phyloP scores from a whole-genome alignment of 768 basidiomycete genomes.

The Psilocybe subaeruginosa region DNA sequence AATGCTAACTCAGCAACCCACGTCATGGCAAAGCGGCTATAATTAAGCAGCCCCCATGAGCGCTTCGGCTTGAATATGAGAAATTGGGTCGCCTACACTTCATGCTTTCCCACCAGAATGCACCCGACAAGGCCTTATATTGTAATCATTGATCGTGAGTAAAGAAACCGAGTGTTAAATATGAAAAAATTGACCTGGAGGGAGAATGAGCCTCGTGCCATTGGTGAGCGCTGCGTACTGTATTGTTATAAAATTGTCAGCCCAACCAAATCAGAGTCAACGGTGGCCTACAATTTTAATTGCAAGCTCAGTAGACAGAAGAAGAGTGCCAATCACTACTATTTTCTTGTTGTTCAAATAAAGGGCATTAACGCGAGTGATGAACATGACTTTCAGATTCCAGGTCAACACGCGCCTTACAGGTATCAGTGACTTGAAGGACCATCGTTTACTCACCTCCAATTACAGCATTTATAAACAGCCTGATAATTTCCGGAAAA shows the following conservation, averaged over 20 bases:
- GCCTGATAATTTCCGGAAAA: constrained; percentile 9
- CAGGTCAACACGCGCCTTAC: background rate
- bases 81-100: background rate
- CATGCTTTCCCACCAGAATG: background rate
- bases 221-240: constrained; percentile 1
- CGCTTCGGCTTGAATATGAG: background rate
- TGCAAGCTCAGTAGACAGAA: constrained; percentile 1
- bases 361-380: constrained; percentile 5
- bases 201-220: background rate
- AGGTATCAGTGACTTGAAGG: background rate
- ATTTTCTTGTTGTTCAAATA: background rate
- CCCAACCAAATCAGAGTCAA: background rate
- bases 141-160: too few relatives aligned
- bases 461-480: constrained; percentile 1
- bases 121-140: background rate
- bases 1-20: constrained; percentile 12
- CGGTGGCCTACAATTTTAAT: constrained; percentile 4
- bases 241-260: background rate
- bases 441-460: background rate
- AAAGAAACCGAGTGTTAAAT: too few relatives aligned
- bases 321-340: background rate
- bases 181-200: background rate
- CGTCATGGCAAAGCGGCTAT: constrained; percentile 8
- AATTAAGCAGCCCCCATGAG: too few relatives aligned
- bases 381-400: constrained; percentile 6